Base-by-base conservation (phyloP, 2,329 filamentous ascomycete species). In the Cladosporium cucumerinum region DNA sequence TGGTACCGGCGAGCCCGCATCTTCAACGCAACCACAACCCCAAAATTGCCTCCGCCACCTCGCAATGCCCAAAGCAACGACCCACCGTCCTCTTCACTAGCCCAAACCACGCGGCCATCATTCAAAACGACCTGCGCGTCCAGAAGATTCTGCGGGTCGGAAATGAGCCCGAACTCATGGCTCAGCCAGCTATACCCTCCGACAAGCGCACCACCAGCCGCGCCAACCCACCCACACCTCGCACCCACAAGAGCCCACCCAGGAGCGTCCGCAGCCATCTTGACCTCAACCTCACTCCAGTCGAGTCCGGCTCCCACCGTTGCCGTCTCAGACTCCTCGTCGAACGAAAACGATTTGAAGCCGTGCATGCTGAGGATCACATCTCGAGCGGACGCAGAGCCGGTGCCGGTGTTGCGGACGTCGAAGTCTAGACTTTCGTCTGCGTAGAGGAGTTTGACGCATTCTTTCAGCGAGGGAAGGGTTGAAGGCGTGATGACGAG, bases 11-110 rank as follows among this genome's bases (percentile, higher is more conserved):
- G 67, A 23, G 70, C 72, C 23, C 68, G 68, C 16, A 76, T 54
- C 52, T 73, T 75, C 52, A 76, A 66, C 16, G 69, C 70, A 14
- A 70, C 72, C 3, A 73, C 69, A 18, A 72, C 72, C 14, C 73
- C 75, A 64, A 77, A 77, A 52, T 72, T 72, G 1, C 76, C 76
- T 11, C 77, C 78, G 16, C 77, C 77, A 1, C 78, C 79, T n/a
- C 78, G 72, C 11, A 80, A 68, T 5, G 77, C 78, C 77, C 77
- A 80, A 16, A 80, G 69, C 2, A 80, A 70, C 21, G 80, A 78
- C 2, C 78, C 75, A 59, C 79, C 76, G 60, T 80, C 76, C 46
- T 67, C 59, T 23, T 10, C 73, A 14, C 43, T 75, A 1, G 78
- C 78, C 78, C 78, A 80, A 1, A 78, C 60, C 5, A 75, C 66